Percentiles rank a stretch among this genome's conserved stretches.
Evolutionary conservation across 306 rosid genomes (phyloP).

Genomic region (Quercus bicolor): DNA sequence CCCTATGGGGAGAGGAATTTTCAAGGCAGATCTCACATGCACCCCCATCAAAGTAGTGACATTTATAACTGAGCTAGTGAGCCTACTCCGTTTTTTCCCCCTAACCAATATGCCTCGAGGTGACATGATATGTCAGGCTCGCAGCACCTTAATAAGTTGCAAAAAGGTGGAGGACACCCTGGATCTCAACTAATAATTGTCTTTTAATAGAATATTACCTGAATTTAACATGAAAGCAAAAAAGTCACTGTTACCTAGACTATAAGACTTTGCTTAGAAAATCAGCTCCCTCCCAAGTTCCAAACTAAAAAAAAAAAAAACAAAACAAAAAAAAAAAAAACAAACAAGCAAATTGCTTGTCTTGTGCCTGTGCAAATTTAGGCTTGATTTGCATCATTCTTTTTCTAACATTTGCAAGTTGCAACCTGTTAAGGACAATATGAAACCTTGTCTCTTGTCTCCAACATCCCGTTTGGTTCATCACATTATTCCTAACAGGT

Average conservation of each 20-base stretch:
- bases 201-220: background rate
- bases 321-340: too few species aligned
- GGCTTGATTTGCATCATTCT: background rate
- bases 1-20: background rate
- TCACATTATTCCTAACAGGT: background rate
- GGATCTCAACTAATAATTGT: slow-evolving; percentile 22
- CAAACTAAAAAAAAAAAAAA: background rate
- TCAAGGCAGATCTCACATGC: background rate
- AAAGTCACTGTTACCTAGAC: background rate
- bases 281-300: background rate
- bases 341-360: background rate
- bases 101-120: background rate
- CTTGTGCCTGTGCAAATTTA: background rate
- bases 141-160: background rate
- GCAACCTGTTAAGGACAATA: background rate
- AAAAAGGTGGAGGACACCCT: slow-evolving; percentile 31
- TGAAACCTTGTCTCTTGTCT: background rate
- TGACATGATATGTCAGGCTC: slow-evolving; percentile 22
- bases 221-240: background rate
- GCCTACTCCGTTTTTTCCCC: too few species aligned
- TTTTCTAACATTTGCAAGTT: too few species aligned
- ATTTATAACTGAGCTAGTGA: too few species aligned
- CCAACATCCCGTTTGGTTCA: background rate
- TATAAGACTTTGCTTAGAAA: background rate
- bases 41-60: background rate